Base-by-base conservation (phyloP, 768 basidiomycete species). In the Pleurotus ostreatus region DNA sequence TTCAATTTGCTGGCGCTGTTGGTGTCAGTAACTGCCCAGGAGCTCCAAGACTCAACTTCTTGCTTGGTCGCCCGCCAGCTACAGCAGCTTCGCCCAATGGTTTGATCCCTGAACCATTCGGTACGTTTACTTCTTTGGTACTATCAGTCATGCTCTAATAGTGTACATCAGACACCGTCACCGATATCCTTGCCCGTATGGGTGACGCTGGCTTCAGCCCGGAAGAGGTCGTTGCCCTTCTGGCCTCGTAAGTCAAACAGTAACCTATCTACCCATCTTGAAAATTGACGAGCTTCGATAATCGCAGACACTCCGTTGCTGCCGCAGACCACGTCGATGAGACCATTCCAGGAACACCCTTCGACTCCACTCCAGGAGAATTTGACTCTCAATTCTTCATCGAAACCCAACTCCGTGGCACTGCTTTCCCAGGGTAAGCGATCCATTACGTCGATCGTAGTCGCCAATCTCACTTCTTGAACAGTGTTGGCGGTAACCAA, bases 1-100 rank as follows among this genome's bases (percentile, higher is more conserved):
- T 75, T 57, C 70, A 73, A 51, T 73, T 75, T 57, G 72, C 73
- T 1, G 74, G 61, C 57, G 70, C 73, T 6, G 68, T 70, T 44
- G 70, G 64, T 15, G 59, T 68, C n/a, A 60, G 60, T 47, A 72
- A 71, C 58, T 72, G 71, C 51, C 69, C 70, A 15, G 72, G 72
- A 53, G 70, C 69, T 46, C 70, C 71, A 0, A 64, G 61, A 30
- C 61, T 73, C 15, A 55, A 63, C 13, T 68, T 70, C 62, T 58
- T 70, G 37, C 37, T 64, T n/a, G 67, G 72, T 44, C 65, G 66
- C 38, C 59, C 63, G 23, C 57, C 63, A 3, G 57, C 38, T 2
- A 55, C 16, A n/a, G 57, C 62, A 2, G 57, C 60, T 7, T 59
- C 59, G 15, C 60, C 63, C 13, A 61, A 61, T 53, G 43, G 49